Conservation (phyloP, 495 filamentous ascomycete genomes). For the Aspergillus bridgeri region DNA sequence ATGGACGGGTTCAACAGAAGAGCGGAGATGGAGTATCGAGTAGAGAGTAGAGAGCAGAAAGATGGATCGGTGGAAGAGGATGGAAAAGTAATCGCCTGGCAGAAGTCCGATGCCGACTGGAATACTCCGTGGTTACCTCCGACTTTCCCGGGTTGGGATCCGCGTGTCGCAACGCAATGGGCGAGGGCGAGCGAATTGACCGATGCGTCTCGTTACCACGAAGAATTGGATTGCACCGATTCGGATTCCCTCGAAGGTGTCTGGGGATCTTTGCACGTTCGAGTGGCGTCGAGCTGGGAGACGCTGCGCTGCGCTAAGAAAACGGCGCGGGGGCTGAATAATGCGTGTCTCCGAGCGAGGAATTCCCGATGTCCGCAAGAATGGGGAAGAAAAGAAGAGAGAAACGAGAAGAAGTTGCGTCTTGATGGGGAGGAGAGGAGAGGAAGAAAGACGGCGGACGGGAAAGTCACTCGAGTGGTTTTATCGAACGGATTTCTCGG, state of each 20-base stretch:
- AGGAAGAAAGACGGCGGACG: constrained; percentile 11
- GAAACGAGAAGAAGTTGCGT: background rate
- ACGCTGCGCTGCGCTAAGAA: background rate
- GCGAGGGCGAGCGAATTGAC: background rate
- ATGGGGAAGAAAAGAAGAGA: background rate
- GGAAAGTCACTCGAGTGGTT: constrained; percentile 49
- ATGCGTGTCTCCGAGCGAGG: background rate
- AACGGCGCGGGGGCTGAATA: background rate
- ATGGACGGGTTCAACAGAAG: constrained; percentile 14
- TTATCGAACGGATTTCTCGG: constrained; percentile 45
- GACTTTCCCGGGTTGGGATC: background rate
- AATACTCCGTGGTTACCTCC: background rate
- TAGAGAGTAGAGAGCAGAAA: background rate
- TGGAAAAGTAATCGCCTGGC: background rate
- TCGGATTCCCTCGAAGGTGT: too few species aligned
- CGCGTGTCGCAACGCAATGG: background rate
- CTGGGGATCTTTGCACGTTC: too few species aligned
- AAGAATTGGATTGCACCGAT: too few species aligned
- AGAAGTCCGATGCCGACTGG: background rate
- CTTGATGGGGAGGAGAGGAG: background rate
- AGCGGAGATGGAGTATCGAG: constrained; percentile 36
- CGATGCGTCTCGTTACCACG: too few species aligned
- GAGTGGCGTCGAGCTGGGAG: background rate
- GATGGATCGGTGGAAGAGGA: constrained; percentile 2
- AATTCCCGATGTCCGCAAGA: background rate